Evolutionary conservation across 2,329 filamentous ascomycete species (phyloP).

Genomic region (Calonectria pseudoturangicola): DNA sequence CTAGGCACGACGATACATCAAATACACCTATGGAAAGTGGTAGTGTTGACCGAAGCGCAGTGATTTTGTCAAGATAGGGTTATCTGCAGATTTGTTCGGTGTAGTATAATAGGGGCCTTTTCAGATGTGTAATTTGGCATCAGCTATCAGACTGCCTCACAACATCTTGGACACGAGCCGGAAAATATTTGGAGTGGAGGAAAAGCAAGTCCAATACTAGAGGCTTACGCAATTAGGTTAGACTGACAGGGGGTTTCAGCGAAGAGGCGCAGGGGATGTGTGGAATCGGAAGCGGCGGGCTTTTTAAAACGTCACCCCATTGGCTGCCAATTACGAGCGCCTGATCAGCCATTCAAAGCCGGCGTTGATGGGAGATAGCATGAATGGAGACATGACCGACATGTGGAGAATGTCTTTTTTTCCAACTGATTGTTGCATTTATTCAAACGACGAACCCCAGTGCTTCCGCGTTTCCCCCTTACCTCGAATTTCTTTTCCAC

Average conservation of each 20-base stretch:
- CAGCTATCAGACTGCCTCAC: too few species aligned
- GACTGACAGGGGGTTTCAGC: not conserved
- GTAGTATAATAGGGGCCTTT: too few species aligned
- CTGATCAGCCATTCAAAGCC: constrained; percentile 8
- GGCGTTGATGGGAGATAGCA: not conserved
- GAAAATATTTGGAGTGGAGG: too few species aligned
- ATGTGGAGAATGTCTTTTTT: not conserved
- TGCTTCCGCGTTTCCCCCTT: constrained; percentile 5
- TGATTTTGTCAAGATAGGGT: too few species aligned
- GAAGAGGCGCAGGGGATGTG: not conserved
- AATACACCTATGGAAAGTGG: too few species aligned
- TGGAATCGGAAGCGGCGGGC: constrained; percentile 25
- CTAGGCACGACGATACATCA: too few species aligned
- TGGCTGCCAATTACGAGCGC: constrained; percentile 12
- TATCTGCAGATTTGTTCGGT: too few species aligned
- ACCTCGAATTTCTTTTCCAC: constrained; percentile 7
- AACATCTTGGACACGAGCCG: too few species aligned
- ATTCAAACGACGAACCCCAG: constrained; percentile 18
- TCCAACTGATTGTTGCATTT: constrained; percentile 14
- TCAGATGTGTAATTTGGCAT: too few species aligned
- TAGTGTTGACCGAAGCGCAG: too few species aligned
- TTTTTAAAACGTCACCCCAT: constrained; percentile 3
- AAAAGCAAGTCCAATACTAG: not conserved
- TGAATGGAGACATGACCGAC: constrained; percentile 10
- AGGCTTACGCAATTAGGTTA: not conserved